Conservation (phyloP, 2,329 filamentous ascomycete genomes). For the Pseudogymnoascus sp. region DNA sequence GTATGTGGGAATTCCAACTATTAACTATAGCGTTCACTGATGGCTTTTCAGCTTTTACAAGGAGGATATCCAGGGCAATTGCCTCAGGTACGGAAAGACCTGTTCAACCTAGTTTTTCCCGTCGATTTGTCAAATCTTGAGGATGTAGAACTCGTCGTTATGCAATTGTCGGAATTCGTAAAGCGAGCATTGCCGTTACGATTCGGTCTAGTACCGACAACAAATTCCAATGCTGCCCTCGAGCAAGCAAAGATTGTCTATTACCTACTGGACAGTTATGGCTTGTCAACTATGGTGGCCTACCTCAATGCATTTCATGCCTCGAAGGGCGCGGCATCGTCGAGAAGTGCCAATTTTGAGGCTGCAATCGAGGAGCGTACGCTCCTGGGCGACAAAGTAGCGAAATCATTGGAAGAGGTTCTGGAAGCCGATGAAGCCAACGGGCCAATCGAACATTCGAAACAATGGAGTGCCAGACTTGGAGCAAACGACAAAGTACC, state of each 20-base stretch:
- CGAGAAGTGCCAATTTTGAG: slow-evolving; percentile 53
- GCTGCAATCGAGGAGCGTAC: slow-evolving; percentile 49
- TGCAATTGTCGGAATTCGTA: slow-evolving; percentile 64
- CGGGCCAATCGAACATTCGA: slow-evolving; percentile 46
- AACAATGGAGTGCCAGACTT: slow-evolving; percentile 63
- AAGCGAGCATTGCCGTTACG: slow-evolving; percentile 72
- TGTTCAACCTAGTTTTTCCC: slow-evolving; percentile 76
- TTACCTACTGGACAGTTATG: slow-evolving; percentile 71
- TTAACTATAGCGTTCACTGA: slow-evolving; percentile 18
- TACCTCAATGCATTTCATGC: slow-evolving; percentile 55
- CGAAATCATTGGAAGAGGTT: slow-evolving; percentile 54
- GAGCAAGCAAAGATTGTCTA: slow-evolving; percentile 72
- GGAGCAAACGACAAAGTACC: slow-evolving; percentile 52
- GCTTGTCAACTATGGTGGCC: slow-evolving; percentile 54
- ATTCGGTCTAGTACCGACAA: slow-evolving; percentile 76
- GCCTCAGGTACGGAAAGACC: slow-evolving; percentile 68
- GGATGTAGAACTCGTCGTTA: slow-evolving; percentile 59
- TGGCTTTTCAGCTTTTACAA: slow-evolving; percentile 56
- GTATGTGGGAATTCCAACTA: slow-evolving; percentile 38
- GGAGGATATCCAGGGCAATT: slow-evolving; percentile 76
- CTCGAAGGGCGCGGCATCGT: slow-evolving; percentile 32
- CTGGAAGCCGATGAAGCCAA: slow-evolving; percentile 48
- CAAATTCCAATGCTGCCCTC: slow-evolving; percentile 46
- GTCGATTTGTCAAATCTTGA: slow-evolving; percentile 66
- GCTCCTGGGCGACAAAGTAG: slow-evolving; percentile 43